These are phyloP conservation scores for Globisporangium iwayamae DNA, from an alignment of 352 stramenopile genomes.

Conservation along the genomic window DNA sequence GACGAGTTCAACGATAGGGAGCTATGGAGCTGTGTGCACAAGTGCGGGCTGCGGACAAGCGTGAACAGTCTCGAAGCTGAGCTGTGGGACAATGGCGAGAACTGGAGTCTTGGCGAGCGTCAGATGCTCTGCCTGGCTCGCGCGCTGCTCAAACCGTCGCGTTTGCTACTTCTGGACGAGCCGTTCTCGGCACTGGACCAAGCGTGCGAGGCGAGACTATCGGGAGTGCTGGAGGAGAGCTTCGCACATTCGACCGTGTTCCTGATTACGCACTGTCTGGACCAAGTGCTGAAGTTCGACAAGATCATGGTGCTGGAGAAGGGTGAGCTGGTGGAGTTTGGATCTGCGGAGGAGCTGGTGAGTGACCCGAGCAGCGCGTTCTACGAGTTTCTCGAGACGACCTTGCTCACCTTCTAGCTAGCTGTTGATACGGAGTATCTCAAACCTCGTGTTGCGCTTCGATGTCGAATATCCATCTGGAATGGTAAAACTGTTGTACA, in stretches of 20 bases:
- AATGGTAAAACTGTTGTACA: no score
- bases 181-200: slow-evolving; percentile 54
- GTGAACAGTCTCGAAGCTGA: slow-evolving; percentile 1
- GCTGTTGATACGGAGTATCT: background rate
- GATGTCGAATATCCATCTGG: background rate
- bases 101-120: slow-evolving; percentile 90
- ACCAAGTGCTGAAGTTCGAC: slow-evolving; percentile 2
- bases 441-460: background rate
- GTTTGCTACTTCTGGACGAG: slow-evolving; percentile 89
- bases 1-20: slow-evolving; percentile 61
- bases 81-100: slow-evolving; percentile 58
- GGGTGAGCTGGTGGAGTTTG: slow-evolving; percentile 42
- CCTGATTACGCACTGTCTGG: background rate
- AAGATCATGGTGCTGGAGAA: slow-evolving; percentile 13
- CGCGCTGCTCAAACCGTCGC: slow-evolving; percentile 54
- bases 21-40: slow-evolving; percentile 33
- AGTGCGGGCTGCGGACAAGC: slow-evolving; percentile 29
- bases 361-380: slow-evolving; percentile 28
- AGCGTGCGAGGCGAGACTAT: slow-evolving; percentile 51
- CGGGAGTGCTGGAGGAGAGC: slow-evolving; percentile 59
- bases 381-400: slow-evolving; percentile 37
- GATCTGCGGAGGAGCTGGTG: slow-evolving; percentile 29
- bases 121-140: slow-evolving; percentile 90
- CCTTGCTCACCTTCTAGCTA: background rate
- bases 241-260: slow-evolving; percentile 58